phyloP scores from a whole-genome alignment of 306 rosid genomes.

The Cucurbita argyrosperma region DNA sequence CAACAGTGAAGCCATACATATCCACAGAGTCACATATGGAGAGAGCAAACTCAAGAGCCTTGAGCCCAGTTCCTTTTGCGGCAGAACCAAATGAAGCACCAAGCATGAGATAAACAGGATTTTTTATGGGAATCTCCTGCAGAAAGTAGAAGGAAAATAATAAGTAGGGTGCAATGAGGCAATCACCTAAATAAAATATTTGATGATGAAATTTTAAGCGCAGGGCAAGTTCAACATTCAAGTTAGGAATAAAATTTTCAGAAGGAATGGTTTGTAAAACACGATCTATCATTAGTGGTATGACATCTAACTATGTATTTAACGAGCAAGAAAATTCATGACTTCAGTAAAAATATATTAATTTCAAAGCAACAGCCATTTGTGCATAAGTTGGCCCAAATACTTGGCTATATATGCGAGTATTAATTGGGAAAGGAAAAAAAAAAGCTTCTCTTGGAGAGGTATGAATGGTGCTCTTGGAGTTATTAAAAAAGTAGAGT shows the following conservation, averaged over 20 bases:
- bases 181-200: background rate
- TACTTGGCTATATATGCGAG: background rate
- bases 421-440: too few species aligned
- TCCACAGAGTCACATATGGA: slow-evolving; percentile 88
- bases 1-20: slow-evolving; percentile 98
- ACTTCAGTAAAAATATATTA: background rate
- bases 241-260: background rate
- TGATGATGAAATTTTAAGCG: background rate
- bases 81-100: slow-evolving; percentile 97
- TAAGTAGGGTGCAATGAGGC: background rate
- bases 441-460: too few species aligned
- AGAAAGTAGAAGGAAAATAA: slow-evolving; percentile 21
- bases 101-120: slow-evolving; percentile 86
- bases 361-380: background rate
- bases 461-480: too few species aligned
- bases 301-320: background rate
- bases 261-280: background rate
- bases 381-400: background rate
- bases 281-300: background rate
- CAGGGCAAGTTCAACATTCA: background rate
- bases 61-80: slow-evolving; percentile 96
- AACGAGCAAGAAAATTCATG: background rate
- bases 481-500: background rate
- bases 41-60: slow-evolving; percentile 97
- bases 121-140: slow-evolving; percentile 87